These are phyloP conservation scores for Boletales sp. DNA, from an alignment of 768 basidiomycete species.

Conservation along the genomic window DNA sequence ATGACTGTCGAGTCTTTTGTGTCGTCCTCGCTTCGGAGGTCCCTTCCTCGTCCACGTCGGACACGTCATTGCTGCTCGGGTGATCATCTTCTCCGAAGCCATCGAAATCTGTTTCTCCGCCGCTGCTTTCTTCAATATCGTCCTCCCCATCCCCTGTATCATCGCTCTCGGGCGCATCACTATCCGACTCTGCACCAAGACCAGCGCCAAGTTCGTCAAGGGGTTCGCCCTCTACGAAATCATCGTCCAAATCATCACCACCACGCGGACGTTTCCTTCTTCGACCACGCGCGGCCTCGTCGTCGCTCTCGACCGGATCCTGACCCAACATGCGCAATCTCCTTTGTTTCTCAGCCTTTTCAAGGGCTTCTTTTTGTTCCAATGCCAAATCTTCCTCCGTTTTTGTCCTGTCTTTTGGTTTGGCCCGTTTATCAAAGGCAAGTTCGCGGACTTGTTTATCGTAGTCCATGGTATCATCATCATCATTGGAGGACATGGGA, in stretches of 20 bases:
- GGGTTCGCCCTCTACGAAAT: slow-evolving; percentile 52
- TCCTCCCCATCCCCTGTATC: slow-evolving; percentile 21
- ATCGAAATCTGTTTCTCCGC: slow-evolving; percentile 30
- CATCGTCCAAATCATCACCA: slow-evolving; percentile 91
- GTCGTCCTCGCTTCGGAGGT: slow-evolving; percentile 39
- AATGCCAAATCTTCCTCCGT: slow-evolving; percentile 92
- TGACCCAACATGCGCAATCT: slow-evolving; percentile 83
- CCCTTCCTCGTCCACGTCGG: slow-evolving; percentile 26
- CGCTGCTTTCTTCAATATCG: slow-evolving; percentile 27
- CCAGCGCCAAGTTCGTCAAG: slow-evolving; percentile 31
- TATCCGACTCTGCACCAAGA: slow-evolving; percentile 38
- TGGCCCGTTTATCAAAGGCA: slow-evolving; percentile 89
- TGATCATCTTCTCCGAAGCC: slow-evolving; percentile 34
- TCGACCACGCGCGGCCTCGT: slow-evolving; percentile 40
- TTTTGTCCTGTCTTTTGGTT: slow-evolving; percentile 93
- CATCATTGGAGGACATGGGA: background rate
- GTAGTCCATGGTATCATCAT: slow-evolving; percentile 58
- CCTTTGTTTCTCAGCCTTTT: slow-evolving; percentile 79
- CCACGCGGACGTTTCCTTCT: slow-evolving; percentile 56
- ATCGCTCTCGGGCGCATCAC: slow-evolving; percentile 34
- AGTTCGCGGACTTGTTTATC: slow-evolving; percentile 91
- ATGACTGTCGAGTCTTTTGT: slow-evolving; percentile 33
- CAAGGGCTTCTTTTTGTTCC: slow-evolving; percentile 82
- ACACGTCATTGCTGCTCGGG: slow-evolving; percentile 37
- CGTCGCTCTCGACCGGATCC: slow-evolving; percentile 63